Evolutionary conservation across 352 stramenopile species (phyloP), one percentile per base, ranked within the genome.

Genomic region (Phytophthora idaei): DNA sequence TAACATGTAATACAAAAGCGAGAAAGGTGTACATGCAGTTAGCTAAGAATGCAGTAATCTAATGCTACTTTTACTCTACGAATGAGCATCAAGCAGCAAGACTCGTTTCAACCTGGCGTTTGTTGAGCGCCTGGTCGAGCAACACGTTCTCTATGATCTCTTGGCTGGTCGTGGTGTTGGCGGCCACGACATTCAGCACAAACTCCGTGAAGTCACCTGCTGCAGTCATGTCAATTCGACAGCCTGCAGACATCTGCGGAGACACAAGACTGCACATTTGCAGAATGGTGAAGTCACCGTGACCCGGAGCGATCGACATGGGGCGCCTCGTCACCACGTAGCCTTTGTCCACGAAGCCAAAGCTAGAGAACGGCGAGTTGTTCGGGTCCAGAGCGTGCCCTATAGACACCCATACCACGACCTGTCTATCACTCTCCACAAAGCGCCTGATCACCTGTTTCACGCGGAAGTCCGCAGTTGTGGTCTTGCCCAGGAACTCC

Each of bases 141-240:
- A 86, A 64, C 17, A 81, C 73, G n/a, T 87, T 87, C 59, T 87
- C 78, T n/a, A 87, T 87, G 55, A 87, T 73, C 57, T 87, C 73
- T 29, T 77, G 71, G n/a, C 63, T 83, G 47, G 65, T 71, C 5
- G 60, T 66, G 31, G 80, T 80, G 64, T 83, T 83, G 15, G 61
- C 64, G 5, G 75, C 72, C 28, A 69, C 70, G 1, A 76, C 70
- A 34, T 74, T 82, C 41, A 87, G 63, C 48, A 84, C 71, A 47
- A 87, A 87, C 57, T 87, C 76, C 8, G 78, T 83, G 50, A 87
- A 76, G 41, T 80, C 76, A 10, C 76, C 73, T 4, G 76, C 67
- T 5, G 59, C 64, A 45, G 76, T 75, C 49, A 69, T 62, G 53
- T 77, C 58, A 21, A 77, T 69, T 37, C 46, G 55, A 42, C 69